Base-by-base conservation (phyloP, 306 rosid genomes). In the Fagus crenata region DNA sequence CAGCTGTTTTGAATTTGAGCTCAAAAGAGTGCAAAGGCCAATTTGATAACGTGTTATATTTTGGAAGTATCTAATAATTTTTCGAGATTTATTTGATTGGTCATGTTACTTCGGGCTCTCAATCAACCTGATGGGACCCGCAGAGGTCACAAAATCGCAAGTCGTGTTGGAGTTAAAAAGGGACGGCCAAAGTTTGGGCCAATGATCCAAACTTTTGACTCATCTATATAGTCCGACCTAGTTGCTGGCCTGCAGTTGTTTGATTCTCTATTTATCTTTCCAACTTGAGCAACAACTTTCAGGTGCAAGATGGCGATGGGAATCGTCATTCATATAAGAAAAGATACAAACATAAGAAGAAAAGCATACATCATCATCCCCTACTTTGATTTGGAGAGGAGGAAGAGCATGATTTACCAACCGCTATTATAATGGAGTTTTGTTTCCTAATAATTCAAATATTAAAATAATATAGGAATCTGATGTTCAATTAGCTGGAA, bases 1-100 rank as follows among this genome's bases (percentile, higher is more conserved):
- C 60, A n/a, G 22, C 60, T 75, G 18, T 33, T 69, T 46, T 82
- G 69, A 72, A n/a, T 32, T 2, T 11, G 5, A 22, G 28, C 28
- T 22, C 28, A 0, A 22, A 22, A 22, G 28, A 22, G 28, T 22
- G 28, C 28, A 22, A 22, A 22, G 28, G 28, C 28, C 28, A 22
- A 22, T 22, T 22, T 22, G 28, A 22, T 22, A 22, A 22, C 28
- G 28, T 22, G 0, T 22, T 22, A 22, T 22, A 22, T 22, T 22
- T 22, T 0, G 28, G 28, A 22, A 22, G 28, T 22, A 22, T 22
- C 28, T 22, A 22, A 22, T 22, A 22, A 22, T 22, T 22, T 22
- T 22, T 22, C 28, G 28, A 22, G 28, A 22, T 22, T 22, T 22
- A 22, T 22, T 22, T 22, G 28, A 0, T 22, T 22, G 28, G 28